Base-by-base conservation (phyloP, 2,329 filamentous ascomycete species). In the Aspergillus ochraceus region DNA sequence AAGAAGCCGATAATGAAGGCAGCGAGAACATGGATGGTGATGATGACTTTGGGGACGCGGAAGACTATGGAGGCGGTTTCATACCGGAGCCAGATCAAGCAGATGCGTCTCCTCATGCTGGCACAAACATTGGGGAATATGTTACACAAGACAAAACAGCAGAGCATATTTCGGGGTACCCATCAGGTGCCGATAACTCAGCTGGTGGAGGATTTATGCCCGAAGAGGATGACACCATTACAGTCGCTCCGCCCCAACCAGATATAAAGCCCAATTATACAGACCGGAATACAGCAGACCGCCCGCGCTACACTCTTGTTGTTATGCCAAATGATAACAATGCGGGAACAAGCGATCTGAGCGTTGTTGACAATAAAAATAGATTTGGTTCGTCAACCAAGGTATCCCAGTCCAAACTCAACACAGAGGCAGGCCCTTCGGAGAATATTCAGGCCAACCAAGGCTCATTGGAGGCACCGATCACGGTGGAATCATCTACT, bases 11-110 rank as follows among this genome's bases (percentile, higher is more conserved):
- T 47, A 75, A 77, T 47, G 63, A 76, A 51, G 77, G 74, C 24
- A 72, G 74, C 8, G 71, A 74, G 30, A 79, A 71, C 6, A 66
- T 70, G 50, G 76, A 65, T 42, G 60, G 67, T 32, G 66, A 9
- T 29, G 26, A 70, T 22, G 60, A 64, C 19, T 64, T 66, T 26
- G 63, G 65, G 8, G 62, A 71, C n/a, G 51, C 59, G 12, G 65
- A 68, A 51, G 69, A 67, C 39, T 22, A 45, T 9, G 76, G 71
- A 11, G 76, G 76, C 30, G 77, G 77, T 1, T 80, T 80, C 60
- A 64, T 80, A 24, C 70, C 71, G 11, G 76, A 78, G 47, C 60
- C 66, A 47, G 67, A 64, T 49, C 63, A 67, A 24, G 66, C 51
- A n/a, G 24, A 39, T 10, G 36, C 42, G 6, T 61, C 54, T 11